A percentile compares a stretch with the other conserved stretches of the same genome.
phyloP scores from a whole-genome alignment of 139 green algal genomes.

The Chlorella sorokiniana region DNA sequence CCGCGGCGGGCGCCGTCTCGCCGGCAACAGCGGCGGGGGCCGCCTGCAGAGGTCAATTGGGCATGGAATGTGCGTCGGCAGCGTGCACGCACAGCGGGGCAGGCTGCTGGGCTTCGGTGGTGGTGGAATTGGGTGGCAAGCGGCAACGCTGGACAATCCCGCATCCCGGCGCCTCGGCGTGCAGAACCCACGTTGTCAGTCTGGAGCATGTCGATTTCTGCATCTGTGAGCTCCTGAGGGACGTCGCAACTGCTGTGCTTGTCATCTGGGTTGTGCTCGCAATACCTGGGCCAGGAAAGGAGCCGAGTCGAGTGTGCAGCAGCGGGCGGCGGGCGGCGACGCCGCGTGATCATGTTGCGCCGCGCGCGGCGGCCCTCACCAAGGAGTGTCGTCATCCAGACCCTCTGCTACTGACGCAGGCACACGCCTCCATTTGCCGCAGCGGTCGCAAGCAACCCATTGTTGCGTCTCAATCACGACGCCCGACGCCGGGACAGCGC shows the following conservation, averaged over 20 bases:
- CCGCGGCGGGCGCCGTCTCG: background rate
- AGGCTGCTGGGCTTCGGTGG: too few relatives aligned
- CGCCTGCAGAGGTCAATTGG: too few relatives aligned
- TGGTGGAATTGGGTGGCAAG: too few relatives aligned
- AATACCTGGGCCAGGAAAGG: slow-evolving; percentile 68
- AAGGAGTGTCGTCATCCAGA: slow-evolving; percentile 65
- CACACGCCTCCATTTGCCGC: slow-evolving; percentile 83
- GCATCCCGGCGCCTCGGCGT: too few relatives aligned
- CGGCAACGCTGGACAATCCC: too few relatives aligned
- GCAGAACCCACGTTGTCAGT: slow-evolving; percentile 25
- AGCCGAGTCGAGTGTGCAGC: background rate
- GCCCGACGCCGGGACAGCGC: background rate
- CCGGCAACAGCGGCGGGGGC: too few relatives aligned
- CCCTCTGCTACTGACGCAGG: slow-evolving; percentile 47
- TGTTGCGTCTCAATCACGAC: slow-evolving; percentile 12
- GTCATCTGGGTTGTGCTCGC: slow-evolving; percentile 76
- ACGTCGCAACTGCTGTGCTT: slow-evolving; percentile 70
- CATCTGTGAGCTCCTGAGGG: slow-evolving; percentile 83
- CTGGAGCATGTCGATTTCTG: slow-evolving; percentile 80
- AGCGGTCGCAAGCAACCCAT: slow-evolving; percentile 88
- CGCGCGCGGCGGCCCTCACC: slow-evolving; percentile 45
- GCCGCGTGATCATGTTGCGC: background rate
- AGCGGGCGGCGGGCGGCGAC: background rate
- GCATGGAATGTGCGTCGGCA: too few relatives aligned
- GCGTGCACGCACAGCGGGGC: too few relatives aligned